Evolutionary conservation across 139 green algal species (phyloP), one percentile per base, ranked within the genome.

Genomic region (Chlamydomonas sp.): DNA sequence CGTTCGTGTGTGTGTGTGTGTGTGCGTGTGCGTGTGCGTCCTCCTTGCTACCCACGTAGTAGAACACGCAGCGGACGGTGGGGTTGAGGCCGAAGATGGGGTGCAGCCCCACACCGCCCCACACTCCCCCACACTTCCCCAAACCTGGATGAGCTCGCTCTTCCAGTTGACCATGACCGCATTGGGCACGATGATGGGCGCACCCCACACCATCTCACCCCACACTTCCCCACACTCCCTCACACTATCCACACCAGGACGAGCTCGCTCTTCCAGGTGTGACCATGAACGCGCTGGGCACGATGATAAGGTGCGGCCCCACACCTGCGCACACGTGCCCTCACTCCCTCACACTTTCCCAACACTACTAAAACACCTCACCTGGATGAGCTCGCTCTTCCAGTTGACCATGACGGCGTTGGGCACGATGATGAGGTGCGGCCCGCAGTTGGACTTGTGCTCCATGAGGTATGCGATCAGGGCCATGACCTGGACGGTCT

Each of bases 171-270:
- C 91, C 10, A 98, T 91, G 49, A 99, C 95, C 5, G 95, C 95
- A 71, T 99, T 99, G 76, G 95, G 95, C 71, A 99, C 95, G 72
- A 99, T 97, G 84, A 99, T 98, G 48, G 99, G 84, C n/a, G n/a
- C n/a, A n/a, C n/a, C n/a, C n/a, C n/a, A n/a, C n/a, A n/a, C n/a
- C n/a, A n/a, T n/a, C n/a, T n/a, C n/a, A n/a, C n/a, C n/a, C n/a
- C n/a, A n/a, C n/a, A n/a, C n/a, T n/a, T n/a, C n/a, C n/a, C n/a
- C n/a, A n/a, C n/a, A n/a, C n/a, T n/a, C n/a, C n/a, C n/a, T n/a
- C n/a, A n/a, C n/a, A n/a, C n/a, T n/a, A n/a, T n/a, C n/a, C n/a
- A n/a, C n/a, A n/a, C 81, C n/a, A n/a, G n/a, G 10, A 16, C 16
- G 16, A 99, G 83, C 86, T 99, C 94, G 22, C 59, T 73, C 80